These are phyloP conservation scores for Pseudofabraea citricarpa DNA, from an alignment of 2,329 filamentous ascomycete species.

Conservation along the genomic window DNA sequence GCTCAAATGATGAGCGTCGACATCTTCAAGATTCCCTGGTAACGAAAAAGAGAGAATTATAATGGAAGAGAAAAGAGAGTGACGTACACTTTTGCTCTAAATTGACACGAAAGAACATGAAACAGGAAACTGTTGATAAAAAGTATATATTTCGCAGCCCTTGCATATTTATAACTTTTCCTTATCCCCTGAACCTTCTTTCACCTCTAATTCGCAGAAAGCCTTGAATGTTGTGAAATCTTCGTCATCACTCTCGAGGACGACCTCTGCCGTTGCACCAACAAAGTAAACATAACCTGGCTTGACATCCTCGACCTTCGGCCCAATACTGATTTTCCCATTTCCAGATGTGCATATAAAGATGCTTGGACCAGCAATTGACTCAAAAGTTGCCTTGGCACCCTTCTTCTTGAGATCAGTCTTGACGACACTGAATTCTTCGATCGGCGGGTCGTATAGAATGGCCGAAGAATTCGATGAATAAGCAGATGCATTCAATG, in stretches of 20 bases:
- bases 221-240: conserved; percentile 88
- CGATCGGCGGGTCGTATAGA: conserved; percentile 93
- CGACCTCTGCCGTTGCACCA: conserved; percentile 78
- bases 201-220: conserved; percentile 74
- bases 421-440: conserved; percentile 89
- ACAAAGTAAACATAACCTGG: conserved; percentile 78
- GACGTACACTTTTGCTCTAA: too few relatives aligned
- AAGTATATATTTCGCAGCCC: conserved; percentile 10
- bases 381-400: conserved; percentile 83
- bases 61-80: too few relatives aligned
- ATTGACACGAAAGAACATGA: too few relatives aligned
- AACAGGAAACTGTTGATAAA: too few relatives aligned
- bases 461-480: conserved; percentile 66
- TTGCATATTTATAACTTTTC: conserved; percentile 17
- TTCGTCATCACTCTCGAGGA: conserved; percentile 69
- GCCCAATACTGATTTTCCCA: conserved; percentile 80
- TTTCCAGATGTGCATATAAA: conserved; percentile 82
- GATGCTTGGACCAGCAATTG: conserved; percentile 83
- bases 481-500: conserved; percentile 77
- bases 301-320: conserved; percentile 70
- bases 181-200: conserved; percentile 28
- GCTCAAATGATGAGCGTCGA: too few relatives aligned
- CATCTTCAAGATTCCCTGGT: too few relatives aligned
- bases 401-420: conserved; percentile 66
- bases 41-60: too few relatives aligned